Evolutionary conservation across 768 basidiomycete genomes (phyloP), one percentile per base, ranked within the genome.

Genomic region (Termitomyces sp.): DNA sequence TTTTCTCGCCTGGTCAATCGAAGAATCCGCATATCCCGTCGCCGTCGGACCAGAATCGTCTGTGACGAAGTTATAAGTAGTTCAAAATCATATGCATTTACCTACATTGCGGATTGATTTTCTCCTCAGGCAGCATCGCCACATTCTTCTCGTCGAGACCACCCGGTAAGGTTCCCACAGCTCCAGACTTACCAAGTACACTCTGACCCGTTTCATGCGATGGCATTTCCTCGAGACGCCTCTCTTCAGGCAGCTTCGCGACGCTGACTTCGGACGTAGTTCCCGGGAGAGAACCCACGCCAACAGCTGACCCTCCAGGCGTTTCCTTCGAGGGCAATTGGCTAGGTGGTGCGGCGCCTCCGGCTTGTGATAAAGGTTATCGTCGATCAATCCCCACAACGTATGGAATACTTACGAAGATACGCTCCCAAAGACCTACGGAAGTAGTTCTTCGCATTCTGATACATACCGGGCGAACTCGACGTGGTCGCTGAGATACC

Each of bases 201-300:
- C 60, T 56, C 0, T 60, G 55, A 36, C 52, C 54, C 16, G 56
- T 56, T 38, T 56, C 57, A 1, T 56, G 53, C 9, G 62, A 59
- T 0, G 62, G 60, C 18, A 59, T 3, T 4, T 15, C 50, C 25
- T 62, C 63, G 16, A 56, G 42, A 7, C 36, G 45, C 1, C 76
- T 69, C 50, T 82, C 80, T 12, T 81, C 76, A 3, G 82, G 83
- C 1, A 81, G 64, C 42, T 72, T 69, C 4, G 79, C 76, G 10
- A 83, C 78, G 5, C 71, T 74, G 9, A 70, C 63, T 58, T 84
- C 82, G 20, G 68, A 70, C 12, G 65, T 52, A 27, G 66, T 66
- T 12, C 81, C 82, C 0, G 81, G 80, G 13, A 83, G 72, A 0
- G 79, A 73, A 9, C 81, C 80, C 1, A 77, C 75, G 15, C 81